Evolutionary conservation across 129 eudicot genomes (phyloP).

Genomic region (Escallonia herrerae): DNA sequence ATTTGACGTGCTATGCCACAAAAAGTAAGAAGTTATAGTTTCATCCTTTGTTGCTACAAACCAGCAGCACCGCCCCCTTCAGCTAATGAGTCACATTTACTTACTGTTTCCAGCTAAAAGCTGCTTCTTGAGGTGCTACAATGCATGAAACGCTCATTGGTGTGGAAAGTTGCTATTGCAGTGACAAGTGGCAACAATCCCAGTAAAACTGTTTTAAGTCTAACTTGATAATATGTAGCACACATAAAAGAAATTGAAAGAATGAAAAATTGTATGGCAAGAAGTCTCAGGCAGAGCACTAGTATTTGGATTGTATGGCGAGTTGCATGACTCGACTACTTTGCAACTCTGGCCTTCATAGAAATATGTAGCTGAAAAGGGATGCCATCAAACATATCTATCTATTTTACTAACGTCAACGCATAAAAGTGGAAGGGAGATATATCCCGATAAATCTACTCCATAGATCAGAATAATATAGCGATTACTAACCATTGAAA

Average conservation of each 20-base stretch:
- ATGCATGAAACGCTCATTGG: too few relatives aligned
- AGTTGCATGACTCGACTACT: too few relatives aligned
- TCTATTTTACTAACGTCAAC: too few relatives aligned
- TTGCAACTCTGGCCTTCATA: neutral
- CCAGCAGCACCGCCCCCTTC: too few relatives aligned
- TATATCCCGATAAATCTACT: neutral
- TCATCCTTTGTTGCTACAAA: too few relatives aligned
- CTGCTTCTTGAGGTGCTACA: too few relatives aligned
- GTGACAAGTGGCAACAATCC: neutral
- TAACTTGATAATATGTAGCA: neutral
- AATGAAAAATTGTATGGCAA: neutral
- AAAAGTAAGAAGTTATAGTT: too few relatives aligned
- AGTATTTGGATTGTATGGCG: too few relatives aligned
- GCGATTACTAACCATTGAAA: slow-evolving; percentile 62
- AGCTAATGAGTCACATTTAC: too few relatives aligned
- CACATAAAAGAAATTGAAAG: neutral
- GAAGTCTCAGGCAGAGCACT: neutral
- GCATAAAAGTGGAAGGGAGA: neutral
- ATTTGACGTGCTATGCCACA: too few relatives aligned
- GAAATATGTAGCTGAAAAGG: neutral
- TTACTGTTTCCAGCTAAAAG: too few relatives aligned
- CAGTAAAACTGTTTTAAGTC: neutral
- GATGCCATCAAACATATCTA: neutral
- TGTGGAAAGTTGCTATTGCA: neutral
- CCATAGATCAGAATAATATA: neutral